Percentiles rank a stretch among this genome's conserved stretches.
phyloP scores from a whole-genome alignment of 805 yeast genomes.

The Ogataea zsoltii region DNA sequence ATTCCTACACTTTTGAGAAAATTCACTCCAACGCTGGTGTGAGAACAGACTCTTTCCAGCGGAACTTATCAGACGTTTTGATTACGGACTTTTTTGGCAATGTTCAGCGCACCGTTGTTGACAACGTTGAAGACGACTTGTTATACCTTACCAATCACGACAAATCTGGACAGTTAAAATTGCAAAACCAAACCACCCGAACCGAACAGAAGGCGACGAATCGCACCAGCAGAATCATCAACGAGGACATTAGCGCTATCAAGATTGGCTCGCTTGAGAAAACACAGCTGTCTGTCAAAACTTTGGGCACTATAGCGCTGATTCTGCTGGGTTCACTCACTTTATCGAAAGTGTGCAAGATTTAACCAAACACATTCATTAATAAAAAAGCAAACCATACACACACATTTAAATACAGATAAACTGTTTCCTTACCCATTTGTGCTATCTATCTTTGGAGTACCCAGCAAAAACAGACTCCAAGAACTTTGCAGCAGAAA shows the following conservation, averaged over 20 bases:
- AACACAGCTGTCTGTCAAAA: background rate
- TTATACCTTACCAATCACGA: constrained; percentile 39
- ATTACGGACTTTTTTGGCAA: constrained; percentile 95
- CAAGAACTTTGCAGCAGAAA: constrained; percentile 13
- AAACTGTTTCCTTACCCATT: background rate
- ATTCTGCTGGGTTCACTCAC: constrained; percentile 1
- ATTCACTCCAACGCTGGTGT: constrained; percentile 95
- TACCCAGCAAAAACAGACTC: constrained; percentile 17
- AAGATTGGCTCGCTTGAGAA: constrained; percentile 11
- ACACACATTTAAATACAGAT: background rate
- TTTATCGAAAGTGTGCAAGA: constrained; percentile 8
- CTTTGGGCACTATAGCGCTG: background rate
- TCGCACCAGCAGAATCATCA: constrained; percentile 1
- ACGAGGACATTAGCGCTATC: constrained; percentile 11
- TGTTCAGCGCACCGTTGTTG: constrained; percentile 73
- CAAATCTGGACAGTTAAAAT: constrained; percentile 23
- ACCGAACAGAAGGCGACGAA: background rate
- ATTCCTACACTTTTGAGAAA: constrained; percentile 77
- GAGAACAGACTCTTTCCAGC: constrained; percentile 70
- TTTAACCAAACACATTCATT: background rate
- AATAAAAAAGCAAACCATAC: background rate
- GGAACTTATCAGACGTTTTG: constrained; percentile 66
- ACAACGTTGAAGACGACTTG: constrained; percentile 50
- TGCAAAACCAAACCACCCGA: background rate
- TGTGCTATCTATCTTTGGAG: constrained; percentile 1